phyloP scores from a whole-genome alignment of 2,329 filamentous ascomycete genomes.

The Fusarium transvaalense region DNA sequence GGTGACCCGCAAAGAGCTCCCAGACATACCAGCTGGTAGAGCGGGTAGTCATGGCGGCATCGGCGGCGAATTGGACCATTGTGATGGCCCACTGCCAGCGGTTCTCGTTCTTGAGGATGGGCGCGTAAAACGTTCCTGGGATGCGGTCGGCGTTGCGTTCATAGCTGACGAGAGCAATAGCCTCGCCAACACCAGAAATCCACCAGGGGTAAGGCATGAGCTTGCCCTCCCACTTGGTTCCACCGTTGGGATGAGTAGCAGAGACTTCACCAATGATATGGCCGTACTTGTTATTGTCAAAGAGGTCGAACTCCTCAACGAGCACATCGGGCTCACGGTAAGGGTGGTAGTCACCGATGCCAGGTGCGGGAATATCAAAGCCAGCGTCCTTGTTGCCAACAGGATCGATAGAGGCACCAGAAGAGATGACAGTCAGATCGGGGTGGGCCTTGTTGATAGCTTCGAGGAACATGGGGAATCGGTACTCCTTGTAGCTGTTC shows the following conservation, averaged over 20 bases:
- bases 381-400: slow-evolving; percentile 36
- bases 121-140: slow-evolving; percentile 65
- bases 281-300: slow-evolving; percentile 61
- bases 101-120: slow-evolving; percentile 63
- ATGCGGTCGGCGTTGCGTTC: slow-evolving; percentile 74
- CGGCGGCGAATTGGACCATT: slow-evolving; percentile 63
- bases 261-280: slow-evolving; percentile 65
- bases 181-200: slow-evolving; percentile 72
- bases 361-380: slow-evolving; percentile 57
- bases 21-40: slow-evolving; percentile 65
- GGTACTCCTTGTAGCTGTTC: slow-evolving; percentile 64
- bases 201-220: slow-evolving; percentile 65
- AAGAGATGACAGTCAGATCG: slow-evolving; percentile 68
- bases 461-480: slow-evolving; percentile 70
- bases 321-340: slow-evolving; percentile 66
- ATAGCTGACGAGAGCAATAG: slow-evolving; percentile 73
- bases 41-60: slow-evolving; percentile 61
- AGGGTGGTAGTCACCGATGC: slow-evolving; percentile 64
- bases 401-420: slow-evolving; percentile 58
- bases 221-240: slow-evolving; percentile 59
- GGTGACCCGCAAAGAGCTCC: slow-evolving; percentile 62
- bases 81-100: slow-evolving; percentile 65
- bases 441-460: slow-evolving; percentile 69
- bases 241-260: slow-evolving; percentile 65
- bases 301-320: slow-evolving; percentile 63